Base-by-base conservation (phyloP, 2,329 filamentous ascomycete species). In the Monosporascus sp. region DNA sequence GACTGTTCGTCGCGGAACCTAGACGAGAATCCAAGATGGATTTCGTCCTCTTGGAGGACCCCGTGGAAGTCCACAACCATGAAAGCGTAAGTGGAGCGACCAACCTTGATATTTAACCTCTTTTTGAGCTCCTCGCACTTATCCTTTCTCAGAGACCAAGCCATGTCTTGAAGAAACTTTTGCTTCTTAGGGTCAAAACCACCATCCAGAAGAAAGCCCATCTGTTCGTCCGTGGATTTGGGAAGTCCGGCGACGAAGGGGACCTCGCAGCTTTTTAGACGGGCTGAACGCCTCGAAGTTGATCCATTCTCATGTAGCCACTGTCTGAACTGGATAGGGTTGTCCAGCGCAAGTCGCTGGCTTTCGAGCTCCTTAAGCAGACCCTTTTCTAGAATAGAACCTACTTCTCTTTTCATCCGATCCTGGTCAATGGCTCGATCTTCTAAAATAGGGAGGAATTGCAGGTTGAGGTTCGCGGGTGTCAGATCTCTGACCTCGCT, bases 41-140 rank as follows among this genome's bases (percentile, higher is more conserved):
- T 75, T 58, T 92, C 84, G 1, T 80, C 81, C 39, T 86, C 84
- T 48, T 79, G 69, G 0, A 93, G 65, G 0, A 81, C 70, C 0
- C 77, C 78, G 0, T 70, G 70, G 24, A 88, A 89, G 64, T 93
- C 89, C 0, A 85, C 79, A 0, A 89, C 77, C 70, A 90, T 90
- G 54, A 78, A 81, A 0, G 84, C 70, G 46, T 82, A 83, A 0
- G 85, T 81, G 0, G 86, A 88, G 7, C 77, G 74, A 0, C 78
- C 76, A 0, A 90, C 70, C 1, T 73, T 77, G 48, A 90, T 79
- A 47, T 83, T 84, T 51, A 88, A 70, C 52, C 79, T 81, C 1
- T 73, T 66, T 44, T 78, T 71, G 8, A 88, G 71, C 2, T 70
- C 65, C 0, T 82, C 72, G 50, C 82, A 84, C 54, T 81, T 80